phyloP scores from a whole-genome alignment of 2,329 filamentous ascomycete species.

The Alternaria alternata region DNA sequence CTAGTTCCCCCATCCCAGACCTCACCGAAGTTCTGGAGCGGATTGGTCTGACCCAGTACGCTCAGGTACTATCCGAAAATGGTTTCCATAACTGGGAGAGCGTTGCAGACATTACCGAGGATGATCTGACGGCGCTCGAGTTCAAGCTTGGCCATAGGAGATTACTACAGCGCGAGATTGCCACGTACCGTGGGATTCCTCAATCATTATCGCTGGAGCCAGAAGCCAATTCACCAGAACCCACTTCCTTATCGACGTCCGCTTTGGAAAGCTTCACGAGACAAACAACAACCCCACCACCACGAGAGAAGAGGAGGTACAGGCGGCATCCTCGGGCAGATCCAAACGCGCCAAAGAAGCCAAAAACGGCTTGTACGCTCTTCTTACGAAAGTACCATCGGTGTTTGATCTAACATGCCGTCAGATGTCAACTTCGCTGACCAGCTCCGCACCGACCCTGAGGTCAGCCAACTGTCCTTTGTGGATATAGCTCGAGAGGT shows the following conservation, averaged over 20 bases:
- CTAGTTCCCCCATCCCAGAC: constrained; percentile 27
- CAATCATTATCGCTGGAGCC: constrained; percentile 37
- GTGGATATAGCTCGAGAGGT: constrained; percentile 52
- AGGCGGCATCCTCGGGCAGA: constrained; percentile 50
- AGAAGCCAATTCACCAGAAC: constrained; percentile 27
- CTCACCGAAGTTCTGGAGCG: constrained; percentile 43
- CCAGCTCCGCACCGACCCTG: constrained; percentile 47
- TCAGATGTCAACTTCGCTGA: constrained; percentile 54
- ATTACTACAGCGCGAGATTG: constrained; percentile 51
- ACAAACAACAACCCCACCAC: constrained; percentile 33
- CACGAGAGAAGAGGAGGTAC: constrained; percentile 49
- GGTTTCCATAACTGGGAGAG: constrained; percentile 51
- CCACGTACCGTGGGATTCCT: constrained; percentile 45
- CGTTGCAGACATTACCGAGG: constrained; percentile 52
- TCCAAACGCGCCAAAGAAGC: constrained; percentile 50
- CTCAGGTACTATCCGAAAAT: constrained; percentile 41
- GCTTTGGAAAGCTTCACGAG: constrained; percentile 39
- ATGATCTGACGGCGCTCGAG: constrained; percentile 46
- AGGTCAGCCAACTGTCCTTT: constrained; percentile 48
- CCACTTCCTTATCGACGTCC: constrained; percentile 38
- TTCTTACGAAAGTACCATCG: background rate
- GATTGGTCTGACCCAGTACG: constrained; percentile 41
- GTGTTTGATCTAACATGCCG: constrained; percentile 16
- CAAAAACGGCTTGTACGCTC: constrained; percentile 51
- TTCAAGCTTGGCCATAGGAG: constrained; percentile 54